These are phyloP conservation scores for Alternaria panax DNA, from an alignment of 2,329 filamentous ascomycete species.

Conservation along the genomic window DNA sequence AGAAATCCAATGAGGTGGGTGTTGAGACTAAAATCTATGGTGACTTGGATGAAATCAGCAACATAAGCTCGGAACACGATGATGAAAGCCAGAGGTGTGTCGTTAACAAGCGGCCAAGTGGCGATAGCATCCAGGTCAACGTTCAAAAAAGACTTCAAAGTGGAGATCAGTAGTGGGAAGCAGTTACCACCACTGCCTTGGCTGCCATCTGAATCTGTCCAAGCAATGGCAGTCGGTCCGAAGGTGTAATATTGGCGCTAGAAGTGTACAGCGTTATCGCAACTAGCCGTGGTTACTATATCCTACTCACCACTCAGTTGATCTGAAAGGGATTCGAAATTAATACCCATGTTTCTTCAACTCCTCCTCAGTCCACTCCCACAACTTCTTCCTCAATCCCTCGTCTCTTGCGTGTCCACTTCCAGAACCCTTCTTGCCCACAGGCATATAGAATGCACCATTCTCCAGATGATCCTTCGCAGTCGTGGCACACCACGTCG, in stretches of 20 bases:
- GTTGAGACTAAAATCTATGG: slow-evolving; percentile 12
- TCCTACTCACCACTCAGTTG: background rate
- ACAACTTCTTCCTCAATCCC: slow-evolving; percentile 47
- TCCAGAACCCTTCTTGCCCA: slow-evolving; percentile 35
- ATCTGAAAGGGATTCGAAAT: background rate
- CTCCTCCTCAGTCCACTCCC: slow-evolving; percentile 50
- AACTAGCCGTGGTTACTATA: background rate
- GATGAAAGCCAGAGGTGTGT: slow-evolving; percentile 7
- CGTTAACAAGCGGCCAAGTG: background rate
- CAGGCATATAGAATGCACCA: slow-evolving; percentile 54
- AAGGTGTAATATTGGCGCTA: background rate
- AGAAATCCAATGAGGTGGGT: background rate
- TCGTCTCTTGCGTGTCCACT: slow-evolving; percentile 37
- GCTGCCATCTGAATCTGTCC: background rate
- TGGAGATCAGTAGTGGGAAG: background rate
- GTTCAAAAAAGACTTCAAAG: slow-evolving; percentile 9
- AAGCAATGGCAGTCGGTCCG: background rate
- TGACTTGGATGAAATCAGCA: slow-evolving; percentile 4
- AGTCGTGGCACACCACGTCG: slow-evolving; percentile 53
- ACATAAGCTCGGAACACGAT: background rate
- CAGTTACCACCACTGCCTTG: background rate
- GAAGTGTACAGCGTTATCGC: background rate
- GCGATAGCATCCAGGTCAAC: slow-evolving; percentile 7
- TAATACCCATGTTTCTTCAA: slow-evolving; percentile 44
- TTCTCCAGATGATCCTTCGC: slow-evolving; percentile 46